A percentile compares a stretch with the other conserved stretches of the same genome.
phyloP scores from a whole-genome alignment of 2,329 filamentous ascomycete genomes.

The Cordyceps tenuipes region DNA sequence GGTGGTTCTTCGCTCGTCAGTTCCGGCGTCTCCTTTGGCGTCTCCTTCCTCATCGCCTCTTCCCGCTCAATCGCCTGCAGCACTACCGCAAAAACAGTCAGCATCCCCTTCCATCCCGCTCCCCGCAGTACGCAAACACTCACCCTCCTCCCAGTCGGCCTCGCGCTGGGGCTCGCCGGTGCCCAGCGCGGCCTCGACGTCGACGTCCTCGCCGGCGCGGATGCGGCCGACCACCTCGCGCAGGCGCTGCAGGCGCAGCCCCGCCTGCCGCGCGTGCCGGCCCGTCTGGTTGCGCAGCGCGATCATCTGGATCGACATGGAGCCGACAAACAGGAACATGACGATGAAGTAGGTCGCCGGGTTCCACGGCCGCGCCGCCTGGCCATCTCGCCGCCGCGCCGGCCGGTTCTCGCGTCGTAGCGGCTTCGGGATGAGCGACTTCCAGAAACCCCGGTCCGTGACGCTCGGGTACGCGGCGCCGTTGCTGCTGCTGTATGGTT shows the following conservation, averaged over 20 bases:
- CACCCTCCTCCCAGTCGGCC: conserved; percentile 80
- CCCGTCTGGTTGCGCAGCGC: conserved; percentile 66
- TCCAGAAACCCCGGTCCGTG: conserved; percentile 57
- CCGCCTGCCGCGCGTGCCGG: conserved; percentile 65
- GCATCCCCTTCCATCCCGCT: background rate
- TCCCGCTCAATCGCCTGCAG: conserved; percentile 59
- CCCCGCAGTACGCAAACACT: conserved; percentile 18
- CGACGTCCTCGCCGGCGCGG: conserved; percentile 65
- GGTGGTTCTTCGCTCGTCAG: conserved; percentile 11
- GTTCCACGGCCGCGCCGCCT: conserved; percentile 64
- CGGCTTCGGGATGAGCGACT: conserved; percentile 60
- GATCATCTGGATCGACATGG: conserved; percentile 91
- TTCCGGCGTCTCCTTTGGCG: conserved; percentile 18
- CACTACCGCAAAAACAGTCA: conserved; percentile 36
- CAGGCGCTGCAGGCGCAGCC: conserved; percentile 68
- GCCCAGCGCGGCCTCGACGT: conserved; percentile 75
- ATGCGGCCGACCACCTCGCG: conserved; percentile 67
- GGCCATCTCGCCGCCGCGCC: conserved; percentile 17
- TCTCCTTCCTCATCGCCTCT: conserved; percentile 36
- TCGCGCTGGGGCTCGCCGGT: conserved; percentile 69
- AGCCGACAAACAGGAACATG: conserved; percentile 82
- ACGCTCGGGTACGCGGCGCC: conserved; percentile 40
- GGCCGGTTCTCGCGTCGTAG: conserved; percentile 37
- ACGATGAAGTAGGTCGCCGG: conserved; percentile 75
- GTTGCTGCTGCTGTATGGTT: conserved; percentile 26